Evolutionary conservation across 2,329 filamentous ascomycete species (phyloP).

Genomic region (Coleophoma cylindrospora): DNA sequence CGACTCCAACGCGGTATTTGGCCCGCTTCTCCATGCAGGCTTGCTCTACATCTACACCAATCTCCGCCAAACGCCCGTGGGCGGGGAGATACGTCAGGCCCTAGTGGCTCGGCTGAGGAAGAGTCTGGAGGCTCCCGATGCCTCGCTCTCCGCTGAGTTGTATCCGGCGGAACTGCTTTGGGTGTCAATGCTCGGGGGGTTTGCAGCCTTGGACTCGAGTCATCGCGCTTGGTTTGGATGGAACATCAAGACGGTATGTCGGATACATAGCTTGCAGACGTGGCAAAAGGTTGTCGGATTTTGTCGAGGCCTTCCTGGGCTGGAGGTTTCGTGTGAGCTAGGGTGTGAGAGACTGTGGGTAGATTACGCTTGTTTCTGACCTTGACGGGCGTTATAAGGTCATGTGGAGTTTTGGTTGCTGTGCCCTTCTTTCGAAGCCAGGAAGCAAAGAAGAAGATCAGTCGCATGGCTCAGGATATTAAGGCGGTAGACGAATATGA

Average conservation of each 20-base stretch:
- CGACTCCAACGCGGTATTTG: no score
- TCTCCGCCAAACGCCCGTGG: neutral
- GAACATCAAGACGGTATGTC: neutral
- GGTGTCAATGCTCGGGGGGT: neutral
- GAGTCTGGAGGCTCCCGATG: neutral
- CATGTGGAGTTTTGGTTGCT: neutral
- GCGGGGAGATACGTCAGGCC: neutral
- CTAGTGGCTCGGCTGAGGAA: neutral
- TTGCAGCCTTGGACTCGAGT: neutral
- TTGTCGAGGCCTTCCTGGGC: neutral
- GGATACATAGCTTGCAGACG: neutral
- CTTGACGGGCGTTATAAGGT: neutral
- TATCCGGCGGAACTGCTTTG: neutral
- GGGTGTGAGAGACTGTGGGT: neutral
- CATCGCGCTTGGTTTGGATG: neutral
- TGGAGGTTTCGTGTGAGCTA: neutral
- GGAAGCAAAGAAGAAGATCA: no score
- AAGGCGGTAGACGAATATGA: no score
- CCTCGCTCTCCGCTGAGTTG: neutral
- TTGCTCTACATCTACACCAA: conserved; percentile 1
- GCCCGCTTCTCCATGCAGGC: neutral
- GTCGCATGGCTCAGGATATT: no score
- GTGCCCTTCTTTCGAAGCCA: no score
- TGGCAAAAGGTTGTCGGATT: neutral
- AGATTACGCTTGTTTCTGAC: neutral